Base-by-base conservation (phyloP, 2,329 filamentous ascomycete genomes). In the Xylaria sp. region DNA sequence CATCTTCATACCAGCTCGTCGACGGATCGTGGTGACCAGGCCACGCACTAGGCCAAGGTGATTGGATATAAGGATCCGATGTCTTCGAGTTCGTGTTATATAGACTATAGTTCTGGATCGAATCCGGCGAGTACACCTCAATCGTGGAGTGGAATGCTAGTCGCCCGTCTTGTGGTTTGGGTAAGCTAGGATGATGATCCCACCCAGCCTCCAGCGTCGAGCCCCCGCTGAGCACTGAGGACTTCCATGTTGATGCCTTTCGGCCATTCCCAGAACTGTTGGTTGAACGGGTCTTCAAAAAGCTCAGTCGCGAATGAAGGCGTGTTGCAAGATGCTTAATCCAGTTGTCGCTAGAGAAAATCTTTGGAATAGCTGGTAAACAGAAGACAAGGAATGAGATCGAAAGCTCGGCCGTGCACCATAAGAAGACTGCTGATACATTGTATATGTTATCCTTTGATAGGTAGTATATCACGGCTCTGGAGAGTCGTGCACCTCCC, bases 361-460 rank as follows among this genome's bases (percentile, higher is more conserved):
- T 35, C 35, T 61, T 65, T 23, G 65, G 68, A 27, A 63, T 40
- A 1, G 68, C 61, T 13, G 65, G 68, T 16, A 68, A 27, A 44
- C 68, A 65, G 37, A 70, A 70, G 25, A 66, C 61, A 25, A 70
- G 53, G 40, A 68, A 66, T 3, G 61, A 60, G 42, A 60, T 21
- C 1, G 61, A 57, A n/a, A 70, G 16, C 42, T 70, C 68, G 8
- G 68, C 65, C 13, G 51, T 66, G 21, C 55, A 60, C 68, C 68
- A 70, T 25, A 70, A 21, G 29, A 65, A 50, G 5, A 70, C 54
- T 6, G 51, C 29, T 21, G 68, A 68, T 12, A 66, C 48, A 21
- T 64, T 65, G 51, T 70, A 68, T 44, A 70, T 9, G 13, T 68
- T 63, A 29, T 70, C 68, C 13, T 68, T 32, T 21, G 59, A 60